Evolutionary conservation across 768 basidiomycete genomes (phyloP).

Genomic region (Rhodotorula diobovata): DNA sequence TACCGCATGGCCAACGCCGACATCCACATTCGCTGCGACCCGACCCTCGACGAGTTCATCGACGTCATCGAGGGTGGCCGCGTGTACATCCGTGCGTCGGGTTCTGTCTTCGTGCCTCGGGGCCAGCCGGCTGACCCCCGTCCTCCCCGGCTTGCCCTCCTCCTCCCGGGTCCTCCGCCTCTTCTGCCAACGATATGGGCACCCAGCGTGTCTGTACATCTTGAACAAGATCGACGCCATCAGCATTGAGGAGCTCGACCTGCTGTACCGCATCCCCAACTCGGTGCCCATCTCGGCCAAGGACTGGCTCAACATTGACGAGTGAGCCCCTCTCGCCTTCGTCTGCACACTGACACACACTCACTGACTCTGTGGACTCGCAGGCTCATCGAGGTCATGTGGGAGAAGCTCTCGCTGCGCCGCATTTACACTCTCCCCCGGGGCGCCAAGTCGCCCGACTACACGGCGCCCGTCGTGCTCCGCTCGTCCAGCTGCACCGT

Average conservation of each 20-base stretch:
- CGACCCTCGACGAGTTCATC: slow-evolving; percentile 90
- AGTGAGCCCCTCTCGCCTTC: slow-evolving; percentile 47
- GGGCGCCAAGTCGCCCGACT: slow-evolving; percentile 76
- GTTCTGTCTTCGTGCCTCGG: background rate
- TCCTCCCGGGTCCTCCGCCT: too few species aligned
- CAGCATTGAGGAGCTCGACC: slow-evolving; percentile 92
- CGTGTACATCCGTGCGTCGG: slow-evolving; percentile 69
- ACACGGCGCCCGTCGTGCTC: slow-evolving; percentile 81
- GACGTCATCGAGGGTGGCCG: slow-evolving; percentile 96
- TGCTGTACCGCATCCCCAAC: slow-evolving; percentile 79
- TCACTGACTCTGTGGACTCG: background rate
- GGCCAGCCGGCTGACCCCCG: too few species aligned
- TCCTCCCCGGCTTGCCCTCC: background rate
- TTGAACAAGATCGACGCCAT: slow-evolving; percentile 94
- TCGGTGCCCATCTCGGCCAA: slow-evolving; percentile 90
- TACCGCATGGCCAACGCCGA: slow-evolving; percentile 80
- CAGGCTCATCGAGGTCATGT: slow-evolving; percentile 59
- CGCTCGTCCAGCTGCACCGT: slow-evolving; percentile 53
- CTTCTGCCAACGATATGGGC: background rate
- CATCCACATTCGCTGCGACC: slow-evolving; percentile 85
- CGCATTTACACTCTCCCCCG: slow-evolving; percentile 93
- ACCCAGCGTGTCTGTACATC: slow-evolving; percentile 57
- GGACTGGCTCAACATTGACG: slow-evolving; percentile 95
- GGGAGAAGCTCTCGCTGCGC: slow-evolving; percentile 84
- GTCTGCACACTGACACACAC: background rate